phyloP scores from a whole-genome alignment of 2,329 filamentous ascomycete species.

The Fusarium tjaetaba region DNA sequence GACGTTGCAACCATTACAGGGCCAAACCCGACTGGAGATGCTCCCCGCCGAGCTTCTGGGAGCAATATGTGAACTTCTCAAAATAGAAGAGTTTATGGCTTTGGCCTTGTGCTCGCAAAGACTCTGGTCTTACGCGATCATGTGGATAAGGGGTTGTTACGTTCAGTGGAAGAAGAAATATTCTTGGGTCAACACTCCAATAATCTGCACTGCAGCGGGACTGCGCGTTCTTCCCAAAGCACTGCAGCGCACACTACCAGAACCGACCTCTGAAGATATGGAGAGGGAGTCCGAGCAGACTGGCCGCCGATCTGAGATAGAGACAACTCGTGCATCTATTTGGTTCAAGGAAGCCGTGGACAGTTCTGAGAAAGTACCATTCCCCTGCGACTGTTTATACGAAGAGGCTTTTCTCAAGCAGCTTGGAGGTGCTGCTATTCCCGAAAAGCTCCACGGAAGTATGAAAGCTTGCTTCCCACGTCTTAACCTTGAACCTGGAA shows the following conservation, averaged over 20 bases:
- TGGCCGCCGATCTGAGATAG: not conserved
- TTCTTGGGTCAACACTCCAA: slow-evolving; percentile 18
- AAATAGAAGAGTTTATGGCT: not conserved
- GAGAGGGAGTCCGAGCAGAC: not conserved
- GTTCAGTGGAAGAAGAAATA: not conserved
- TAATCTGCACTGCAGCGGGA: not conserved
- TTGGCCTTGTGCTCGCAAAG: slow-evolving; percentile 6
- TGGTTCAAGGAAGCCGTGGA: not conserved
- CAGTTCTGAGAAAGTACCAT: not conserved
- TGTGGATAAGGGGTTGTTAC: not conserved
- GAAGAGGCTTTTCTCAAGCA: not conserved
- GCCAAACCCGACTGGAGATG: not conserved
- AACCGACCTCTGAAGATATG: accelerated
- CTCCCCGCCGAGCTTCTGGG: not conserved
- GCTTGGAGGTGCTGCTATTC: not conserved
- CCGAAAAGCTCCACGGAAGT: accelerated
- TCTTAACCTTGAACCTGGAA: not conserved
- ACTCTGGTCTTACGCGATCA: not conserved
- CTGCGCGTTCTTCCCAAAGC: not conserved
- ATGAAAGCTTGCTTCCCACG: slow-evolving; percentile 1
- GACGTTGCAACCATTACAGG: not conserved
- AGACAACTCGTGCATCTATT: not conserved
- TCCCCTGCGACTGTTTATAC: not conserved
- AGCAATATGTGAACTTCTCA: not conserved
- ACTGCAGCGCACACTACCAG: not conserved